A percentile compares a stretch with the other conserved stretches of the same genome.
phyloP scores from a whole-genome alignment of 2,329 filamentous ascomycete species.

The Cercospora canescens region DNA sequence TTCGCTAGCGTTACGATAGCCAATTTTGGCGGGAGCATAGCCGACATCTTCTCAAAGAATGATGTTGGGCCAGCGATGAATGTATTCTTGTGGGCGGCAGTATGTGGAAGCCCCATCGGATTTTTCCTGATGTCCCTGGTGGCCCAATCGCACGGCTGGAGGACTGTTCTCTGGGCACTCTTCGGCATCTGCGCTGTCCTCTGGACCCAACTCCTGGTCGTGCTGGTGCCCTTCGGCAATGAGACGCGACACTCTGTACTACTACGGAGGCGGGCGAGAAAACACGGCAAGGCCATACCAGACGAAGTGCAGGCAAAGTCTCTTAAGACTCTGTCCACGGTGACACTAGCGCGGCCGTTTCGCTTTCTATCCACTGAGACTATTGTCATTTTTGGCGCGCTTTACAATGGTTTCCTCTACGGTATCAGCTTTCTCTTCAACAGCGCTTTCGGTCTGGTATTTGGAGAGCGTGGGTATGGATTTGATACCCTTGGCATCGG shows the following conservation, averaged over 20 bases:
- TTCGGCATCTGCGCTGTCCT: slow-evolving; percentile 47
- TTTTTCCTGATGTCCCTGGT: slow-evolving; percentile 51
- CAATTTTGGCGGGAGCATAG: slow-evolving; percentile 53
- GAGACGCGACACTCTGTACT: slow-evolving; percentile 51
- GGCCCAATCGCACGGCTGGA: slow-evolving; percentile 46
- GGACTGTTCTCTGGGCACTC: slow-evolving; percentile 48
- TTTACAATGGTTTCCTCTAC: slow-evolving; percentile 53
- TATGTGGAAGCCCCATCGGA: slow-evolving; percentile 47
- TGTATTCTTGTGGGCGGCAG: slow-evolving; percentile 51
- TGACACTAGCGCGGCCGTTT: slow-evolving; percentile 49
- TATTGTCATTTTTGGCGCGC: slow-evolving; percentile 50
- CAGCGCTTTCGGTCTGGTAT: slow-evolving; percentile 51
- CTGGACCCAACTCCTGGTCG: slow-evolving; percentile 45
- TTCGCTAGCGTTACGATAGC: slow-evolving; percentile 52
- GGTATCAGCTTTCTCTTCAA: slow-evolving; percentile 54
- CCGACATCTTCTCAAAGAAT: slow-evolving; percentile 50
- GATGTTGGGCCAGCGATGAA: slow-evolving; percentile 44
- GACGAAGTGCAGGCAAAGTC: slow-evolving; percentile 42
- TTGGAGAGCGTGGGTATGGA: slow-evolving; percentile 44
- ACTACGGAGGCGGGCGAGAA: slow-evolving; percentile 34
- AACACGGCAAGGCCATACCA: slow-evolving; percentile 36
- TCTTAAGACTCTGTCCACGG: slow-evolving; percentile 42
- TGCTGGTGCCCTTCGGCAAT: slow-evolving; percentile 38
- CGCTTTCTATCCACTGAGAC: slow-evolving; percentile 49
- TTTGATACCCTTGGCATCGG: slow-evolving; percentile 26